phyloP scores from a whole-genome alignment of 306 rosid species.

The Carpinus fangiana region DNA sequence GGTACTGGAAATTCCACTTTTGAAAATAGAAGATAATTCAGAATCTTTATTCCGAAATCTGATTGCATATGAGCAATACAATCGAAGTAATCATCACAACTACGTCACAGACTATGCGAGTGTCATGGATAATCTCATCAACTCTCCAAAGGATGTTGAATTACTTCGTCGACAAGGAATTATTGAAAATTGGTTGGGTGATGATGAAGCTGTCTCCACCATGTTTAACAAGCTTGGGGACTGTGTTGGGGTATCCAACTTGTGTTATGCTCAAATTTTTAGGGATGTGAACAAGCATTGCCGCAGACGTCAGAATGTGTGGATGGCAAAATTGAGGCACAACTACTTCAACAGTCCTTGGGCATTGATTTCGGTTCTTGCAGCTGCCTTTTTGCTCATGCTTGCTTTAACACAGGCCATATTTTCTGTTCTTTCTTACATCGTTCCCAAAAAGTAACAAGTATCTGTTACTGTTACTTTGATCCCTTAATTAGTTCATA shows the following conservation, averaged over 20 bases:
- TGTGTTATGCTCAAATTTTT: neutral
- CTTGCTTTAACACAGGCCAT: too few relatives aligned
- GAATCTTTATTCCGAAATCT: neutral
- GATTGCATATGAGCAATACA: slow-evolving; percentile 4
- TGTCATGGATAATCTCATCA: neutral
- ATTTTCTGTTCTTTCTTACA: too few relatives aligned
- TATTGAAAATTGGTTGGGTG: neutral
- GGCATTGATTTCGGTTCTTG: neutral
- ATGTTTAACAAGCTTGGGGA: neutral
- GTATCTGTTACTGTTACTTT: too few relatives aligned
- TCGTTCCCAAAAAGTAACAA: too few relatives aligned
- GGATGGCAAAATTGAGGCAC: neutral
- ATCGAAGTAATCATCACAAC: too few relatives aligned
- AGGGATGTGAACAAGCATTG: neutral
- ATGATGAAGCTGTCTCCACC: neutral
- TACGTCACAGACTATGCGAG: neutral
- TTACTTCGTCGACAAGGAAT: neutral
- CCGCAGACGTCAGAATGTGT: neutral
- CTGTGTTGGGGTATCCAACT: neutral
- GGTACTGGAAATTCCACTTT: neutral
- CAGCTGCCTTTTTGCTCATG: neutral
- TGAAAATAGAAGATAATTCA: too few relatives aligned
- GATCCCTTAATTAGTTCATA: too few relatives aligned
- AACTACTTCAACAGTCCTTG: slow-evolving; percentile 8
- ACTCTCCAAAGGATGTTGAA: neutral